phyloP scores from a whole-genome alignment of 257 asterid genomes.

The Pogostemon cablin region DNA sequence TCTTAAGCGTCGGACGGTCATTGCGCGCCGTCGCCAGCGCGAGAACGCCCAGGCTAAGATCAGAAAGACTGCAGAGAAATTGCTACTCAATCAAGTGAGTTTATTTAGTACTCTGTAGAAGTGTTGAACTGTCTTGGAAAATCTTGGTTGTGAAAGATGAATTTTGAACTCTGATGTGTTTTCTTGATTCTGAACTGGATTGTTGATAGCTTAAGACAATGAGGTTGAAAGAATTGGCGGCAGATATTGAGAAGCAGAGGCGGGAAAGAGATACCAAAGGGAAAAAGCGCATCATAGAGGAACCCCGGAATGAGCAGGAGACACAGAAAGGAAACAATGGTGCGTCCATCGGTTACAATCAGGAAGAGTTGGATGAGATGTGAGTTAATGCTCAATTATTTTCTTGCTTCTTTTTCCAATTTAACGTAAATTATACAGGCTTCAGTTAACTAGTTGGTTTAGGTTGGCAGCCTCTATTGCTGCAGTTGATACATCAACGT shows the following conservation, averaged over 20 bases:
- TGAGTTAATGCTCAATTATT: constrained; percentile 41
- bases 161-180: background rate
- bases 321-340: constrained; percentile 33
- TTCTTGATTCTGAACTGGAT: constrained; percentile 20
- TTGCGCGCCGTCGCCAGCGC: constrained; percentile 95
- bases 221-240: constrained; percentile 74
- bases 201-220: constrained; percentile 71
- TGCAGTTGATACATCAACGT: constrained; percentile 69
- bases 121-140: background rate
- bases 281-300: constrained; percentile 46
- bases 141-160: background rate
- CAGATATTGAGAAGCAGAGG: constrained; percentile 78
- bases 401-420: constrained; percentile 10
- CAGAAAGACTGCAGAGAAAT: constrained; percentile 94
- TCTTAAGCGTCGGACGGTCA: constrained; percentile 90
- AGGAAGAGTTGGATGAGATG: constrained; percentile 75
- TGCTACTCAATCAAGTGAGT: constrained; percentile 88
- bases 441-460: constrained; percentile 50
- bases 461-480: constrained; percentile 99
- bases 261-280: constrained; percentile 58
- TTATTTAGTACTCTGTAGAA: background rate
- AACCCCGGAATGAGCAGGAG: constrained; percentile 30
- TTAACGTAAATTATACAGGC: constrained; percentile 38
- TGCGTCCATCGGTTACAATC: constrained; percentile 40
- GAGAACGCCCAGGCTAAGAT: constrained; percentile 97